Conservation (phyloP, 208 protist genomes). For the Trypanosoma lewisi region DNA sequence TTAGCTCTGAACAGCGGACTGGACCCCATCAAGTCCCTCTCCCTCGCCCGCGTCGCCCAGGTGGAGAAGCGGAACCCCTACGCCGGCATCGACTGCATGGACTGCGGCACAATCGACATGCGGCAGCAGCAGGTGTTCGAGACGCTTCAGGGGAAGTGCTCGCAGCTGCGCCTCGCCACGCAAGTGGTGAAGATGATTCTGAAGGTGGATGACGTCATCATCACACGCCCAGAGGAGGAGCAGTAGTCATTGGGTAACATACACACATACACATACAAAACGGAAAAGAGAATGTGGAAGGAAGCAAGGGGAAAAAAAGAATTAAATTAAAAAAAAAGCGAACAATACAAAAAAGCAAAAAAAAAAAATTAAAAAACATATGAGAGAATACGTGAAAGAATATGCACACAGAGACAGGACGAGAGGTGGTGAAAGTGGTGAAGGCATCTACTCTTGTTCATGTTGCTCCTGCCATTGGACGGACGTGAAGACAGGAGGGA, state of each 20-base stretch:
- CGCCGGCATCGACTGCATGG: conserved; percentile 98
- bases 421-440: too few relatives aligned
- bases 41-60: conserved; percentile 95
- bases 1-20: conserved; percentile 99
- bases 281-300: background rate
- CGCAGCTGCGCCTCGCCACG: conserved; percentile 99
- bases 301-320: background rate
- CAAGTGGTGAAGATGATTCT: conserved; percentile 99
- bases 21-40: conserved; percentile 95
- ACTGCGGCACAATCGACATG: conserved; percentile 96
- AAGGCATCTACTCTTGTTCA: too few relatives aligned
- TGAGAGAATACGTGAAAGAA: background rate
- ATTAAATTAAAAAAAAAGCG: background rate
- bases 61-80: conserved; percentile 93
- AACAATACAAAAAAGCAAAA: background rate
- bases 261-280: background rate
- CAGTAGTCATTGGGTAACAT: conserved; percentile 23
- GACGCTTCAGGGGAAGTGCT: conserved; percentile 98
- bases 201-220: conserved; percentile 99
- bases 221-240: conserved; percentile 81
- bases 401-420: too few relatives aligned
- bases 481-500: background rate
- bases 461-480: too few relatives aligned
- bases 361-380: background rate
- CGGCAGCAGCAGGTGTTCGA: conserved; percentile 98